phyloP scores from a whole-genome alignment of 805 yeast species.

The Suhomyces tanzawaensis region DNA sequence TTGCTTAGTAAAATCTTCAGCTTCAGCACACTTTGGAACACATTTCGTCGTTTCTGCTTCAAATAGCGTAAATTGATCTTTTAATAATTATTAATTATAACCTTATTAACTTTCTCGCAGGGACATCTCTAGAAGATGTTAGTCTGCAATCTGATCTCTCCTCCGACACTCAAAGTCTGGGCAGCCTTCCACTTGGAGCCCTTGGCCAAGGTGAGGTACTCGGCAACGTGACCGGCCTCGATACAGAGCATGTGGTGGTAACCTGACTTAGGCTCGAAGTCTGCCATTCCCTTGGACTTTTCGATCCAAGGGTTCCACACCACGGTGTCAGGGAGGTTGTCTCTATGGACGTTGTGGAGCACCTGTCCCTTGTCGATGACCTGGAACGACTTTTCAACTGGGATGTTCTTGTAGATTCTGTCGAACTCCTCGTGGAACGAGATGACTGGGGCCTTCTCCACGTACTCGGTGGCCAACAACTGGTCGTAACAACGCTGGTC shows the following conservation, averaged over 20 bases:
- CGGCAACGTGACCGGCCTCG: constrained; percentile 87
- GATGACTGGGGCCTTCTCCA: constrained; percentile 73
- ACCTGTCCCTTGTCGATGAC: constrained; percentile 73
- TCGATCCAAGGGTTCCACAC: constrained; percentile 98
- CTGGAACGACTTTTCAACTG: constrained; percentile 54
- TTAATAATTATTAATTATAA: no score
- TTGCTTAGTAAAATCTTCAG: no score
- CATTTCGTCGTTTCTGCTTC: no score
- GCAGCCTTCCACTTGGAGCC: constrained; percentile 75
- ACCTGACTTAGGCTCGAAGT: constrained; percentile 84
- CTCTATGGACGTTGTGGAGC: constrained; percentile 62
- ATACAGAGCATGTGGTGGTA: constrained; percentile 87
- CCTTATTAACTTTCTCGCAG: no score
- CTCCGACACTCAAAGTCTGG: constrained; percentile 58
- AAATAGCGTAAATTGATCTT: no score
- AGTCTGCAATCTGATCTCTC: constrained; percentile 60
- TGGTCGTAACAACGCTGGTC: constrained; percentile 78
- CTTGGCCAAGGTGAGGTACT: constrained; percentile 61
- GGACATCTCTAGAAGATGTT: constrained; percentile 35
- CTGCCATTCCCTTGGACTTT: constrained; percentile 79
- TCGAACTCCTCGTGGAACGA: constrained; percentile 78
- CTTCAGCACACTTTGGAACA: no score
- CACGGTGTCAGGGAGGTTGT: constrained; percentile 65
- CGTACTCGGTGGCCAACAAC: constrained; percentile 57
- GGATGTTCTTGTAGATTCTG: constrained; percentile 70